phyloP scores from a whole-genome alignment of 306 rosid species.

The Dalbergia cultrata region DNA sequence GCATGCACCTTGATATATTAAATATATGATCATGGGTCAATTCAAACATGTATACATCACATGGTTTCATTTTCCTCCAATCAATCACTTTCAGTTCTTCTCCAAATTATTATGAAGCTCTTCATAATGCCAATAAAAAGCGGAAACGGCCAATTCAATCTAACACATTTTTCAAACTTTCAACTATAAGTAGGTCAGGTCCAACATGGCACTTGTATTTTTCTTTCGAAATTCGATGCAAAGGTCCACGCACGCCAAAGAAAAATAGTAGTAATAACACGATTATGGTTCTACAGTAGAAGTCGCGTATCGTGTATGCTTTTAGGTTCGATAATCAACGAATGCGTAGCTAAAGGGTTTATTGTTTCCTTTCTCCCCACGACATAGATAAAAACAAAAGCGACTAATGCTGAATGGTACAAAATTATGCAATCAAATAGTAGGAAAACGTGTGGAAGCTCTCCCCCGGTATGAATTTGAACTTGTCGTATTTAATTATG shows the following conservation, averaged over 20 bases:
- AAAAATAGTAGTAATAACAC: not conserved
- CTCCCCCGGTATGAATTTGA: too few species aligned
- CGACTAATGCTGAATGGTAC: not conserved
- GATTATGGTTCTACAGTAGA: too few species aligned
- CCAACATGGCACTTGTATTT: not conserved
- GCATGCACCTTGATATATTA: too few species aligned
- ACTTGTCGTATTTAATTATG: too few species aligned
- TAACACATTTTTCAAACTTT: not conserved
- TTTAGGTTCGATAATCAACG: not conserved
- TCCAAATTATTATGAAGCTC: not conserved
- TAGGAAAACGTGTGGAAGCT: too few species aligned
- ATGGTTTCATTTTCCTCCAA: not conserved
- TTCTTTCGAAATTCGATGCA: not conserved
- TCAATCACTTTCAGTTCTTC: not conserved
- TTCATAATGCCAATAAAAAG: not conserved
- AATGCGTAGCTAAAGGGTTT: not conserved
- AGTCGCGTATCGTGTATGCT: too few species aligned
- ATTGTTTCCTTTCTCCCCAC: conserved; percentile 4
- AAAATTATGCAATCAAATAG: not conserved
- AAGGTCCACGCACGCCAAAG: not conserved
- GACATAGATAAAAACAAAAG: not conserved
- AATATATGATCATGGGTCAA: not conserved
- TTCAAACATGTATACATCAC: not conserved
- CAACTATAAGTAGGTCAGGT: not conserved
- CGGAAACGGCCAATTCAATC: not conserved